phyloP scores from a whole-genome alignment of 2,329 filamentous ascomycete species.

The Aspergillus sp. region DNA sequence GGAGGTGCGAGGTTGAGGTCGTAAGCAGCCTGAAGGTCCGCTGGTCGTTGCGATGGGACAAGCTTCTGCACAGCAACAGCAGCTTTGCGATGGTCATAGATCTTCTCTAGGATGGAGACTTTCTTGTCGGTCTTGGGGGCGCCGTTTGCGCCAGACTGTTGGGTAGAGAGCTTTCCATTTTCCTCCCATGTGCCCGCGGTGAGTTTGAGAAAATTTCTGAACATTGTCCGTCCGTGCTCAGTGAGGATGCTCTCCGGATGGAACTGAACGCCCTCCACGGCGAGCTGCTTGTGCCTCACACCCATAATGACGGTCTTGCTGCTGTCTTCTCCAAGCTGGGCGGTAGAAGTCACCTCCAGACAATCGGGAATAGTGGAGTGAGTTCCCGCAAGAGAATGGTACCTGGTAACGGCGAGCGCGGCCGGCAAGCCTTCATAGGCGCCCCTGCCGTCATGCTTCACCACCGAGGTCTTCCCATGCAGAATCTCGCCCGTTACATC shows the following conservation, averaged over 20 bases:
- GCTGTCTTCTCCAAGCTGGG: slow-evolving; percentile 65
- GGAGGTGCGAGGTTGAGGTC: slow-evolving; percentile 81
- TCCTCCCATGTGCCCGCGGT: slow-evolving; percentile 89
- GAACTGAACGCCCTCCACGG: slow-evolving; percentile 96
- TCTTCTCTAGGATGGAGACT: slow-evolving; percentile 83
- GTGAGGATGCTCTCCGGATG: slow-evolving; percentile 97
- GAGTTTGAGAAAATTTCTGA: slow-evolving; percentile 86
- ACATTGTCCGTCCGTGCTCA: slow-evolving; percentile 80
- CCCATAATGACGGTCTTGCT: slow-evolving; percentile 92
- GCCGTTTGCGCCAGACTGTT: slow-evolving; percentile 20
- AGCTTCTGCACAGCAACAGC: slow-evolving; percentile 77
- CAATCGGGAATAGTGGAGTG: slow-evolving; percentile 80
- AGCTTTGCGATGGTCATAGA: slow-evolving; percentile 77
- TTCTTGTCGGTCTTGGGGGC: slow-evolving; percentile 53
- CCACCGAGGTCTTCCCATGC: slow-evolving; percentile 91
- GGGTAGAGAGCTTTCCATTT: slow-evolving; percentile 52
- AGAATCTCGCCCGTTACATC: slow-evolving; percentile 92
- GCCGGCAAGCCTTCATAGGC: slow-evolving; percentile 80
- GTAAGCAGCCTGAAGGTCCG: slow-evolving; percentile 83
- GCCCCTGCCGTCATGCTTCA: slow-evolving; percentile 88
- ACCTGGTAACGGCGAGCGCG: slow-evolving; percentile 83
- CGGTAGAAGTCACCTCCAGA: slow-evolving; percentile 89
- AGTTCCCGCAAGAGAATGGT: slow-evolving; percentile 93
- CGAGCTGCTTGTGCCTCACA: slow-evolving; percentile 84
- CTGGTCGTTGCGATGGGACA: slow-evolving; percentile 77